A percentile compares a stretch with the other conserved stretches of the same genome.
Evolutionary conservation across 139 green algal species (phyloP).

Genomic region (Spirogloea muscicola): DNA sequence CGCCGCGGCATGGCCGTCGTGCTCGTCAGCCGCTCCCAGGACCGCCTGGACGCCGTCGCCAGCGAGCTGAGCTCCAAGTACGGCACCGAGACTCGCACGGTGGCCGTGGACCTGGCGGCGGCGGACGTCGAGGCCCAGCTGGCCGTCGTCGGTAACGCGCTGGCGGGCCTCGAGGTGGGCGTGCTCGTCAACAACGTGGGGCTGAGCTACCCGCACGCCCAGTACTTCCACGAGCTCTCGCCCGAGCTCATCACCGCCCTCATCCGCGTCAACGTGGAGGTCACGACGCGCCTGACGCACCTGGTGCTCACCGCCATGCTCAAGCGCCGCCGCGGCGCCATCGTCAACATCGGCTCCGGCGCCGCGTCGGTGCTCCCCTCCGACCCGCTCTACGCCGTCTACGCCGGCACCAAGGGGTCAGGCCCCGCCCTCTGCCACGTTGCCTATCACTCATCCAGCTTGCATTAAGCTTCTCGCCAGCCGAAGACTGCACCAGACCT

Average conservation of each 20-base stretch:
- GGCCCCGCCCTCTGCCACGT: neutral
- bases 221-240: conserved; percentile 51
- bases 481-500: no score
- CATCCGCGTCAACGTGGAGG: conserved; percentile 52
- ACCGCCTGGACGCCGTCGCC: conserved; percentile 59
- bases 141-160: neutral
- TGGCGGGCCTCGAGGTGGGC: conserved; percentile 67
- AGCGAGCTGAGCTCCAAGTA: conserved; percentile 51
- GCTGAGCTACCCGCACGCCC: conserved; percentile 71
- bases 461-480: no score
- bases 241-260: conserved; percentile 53
- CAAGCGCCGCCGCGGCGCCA: conserved; percentile 55
- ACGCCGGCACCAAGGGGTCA: conserved; percentile 71
- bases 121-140: neutral
- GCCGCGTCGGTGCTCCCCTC: conserved; percentile 63
- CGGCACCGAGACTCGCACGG: conserved; percentile 51
- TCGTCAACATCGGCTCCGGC: conserved; percentile 75
- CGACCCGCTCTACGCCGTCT: conserved; percentile 67
- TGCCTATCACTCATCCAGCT: neutral
- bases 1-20: conserved; percentile 67
- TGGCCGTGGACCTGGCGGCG: conserved; percentile 43
- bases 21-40: conserved; percentile 66
- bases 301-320: conserved; percentile 73
- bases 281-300: conserved; percentile 54
- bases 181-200: conserved; percentile 84